Base-by-base conservation (phyloP, 2,329 filamentous ascomycete genomes). In the Xylariaceae sp. region DNA sequence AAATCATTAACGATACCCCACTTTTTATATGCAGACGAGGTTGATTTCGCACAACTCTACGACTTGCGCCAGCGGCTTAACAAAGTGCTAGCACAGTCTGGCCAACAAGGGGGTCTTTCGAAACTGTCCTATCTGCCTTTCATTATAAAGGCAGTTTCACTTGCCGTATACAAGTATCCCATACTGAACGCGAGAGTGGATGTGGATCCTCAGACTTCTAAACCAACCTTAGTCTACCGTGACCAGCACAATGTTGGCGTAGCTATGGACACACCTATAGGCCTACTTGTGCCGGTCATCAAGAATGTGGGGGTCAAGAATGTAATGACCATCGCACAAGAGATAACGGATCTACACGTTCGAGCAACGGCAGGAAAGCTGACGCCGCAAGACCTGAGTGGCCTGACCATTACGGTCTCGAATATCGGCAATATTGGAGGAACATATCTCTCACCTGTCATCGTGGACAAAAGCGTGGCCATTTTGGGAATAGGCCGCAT, bases 361-460 rank as follows among this genome's bases (percentile, higher is more conserved):
- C 82, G 90, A 10, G 92, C 90, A 1, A 74, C 78, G 12, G 75
- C 79, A n/a, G 89, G 90, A 31, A 89, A 87, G 67, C 78, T 99
- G 5, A 75, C 82, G 1, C 79, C 84, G 2, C 75, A 79, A 15
- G 91, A 99, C 68, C 77, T 99, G 55, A 80, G 77, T 33, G 90
- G 90, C 45, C 90, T 90, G 14, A 97, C 94, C 1, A 92, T 99
- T 62, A 96, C 94, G 0, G 83, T 99, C 44, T 96, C 90, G 61
- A 99, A 99, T 67, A 96, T 99, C 60, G 94, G 94, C 41, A 95
- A 85, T 60, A 90, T 99, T 41, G 94, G 94, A 47, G 94, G 94
- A 27, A 94, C 89, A 1, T 95, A 95, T 61, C 84, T 97, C 42
- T 85, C 87, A 30, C 94, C 94, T 1, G 88, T 99, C 44, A 89